These are phyloP conservation scores for Xylaria telfairii DNA, from an alignment of 495 filamentous ascomycete genomes.

Conservation along the genomic window DNA sequence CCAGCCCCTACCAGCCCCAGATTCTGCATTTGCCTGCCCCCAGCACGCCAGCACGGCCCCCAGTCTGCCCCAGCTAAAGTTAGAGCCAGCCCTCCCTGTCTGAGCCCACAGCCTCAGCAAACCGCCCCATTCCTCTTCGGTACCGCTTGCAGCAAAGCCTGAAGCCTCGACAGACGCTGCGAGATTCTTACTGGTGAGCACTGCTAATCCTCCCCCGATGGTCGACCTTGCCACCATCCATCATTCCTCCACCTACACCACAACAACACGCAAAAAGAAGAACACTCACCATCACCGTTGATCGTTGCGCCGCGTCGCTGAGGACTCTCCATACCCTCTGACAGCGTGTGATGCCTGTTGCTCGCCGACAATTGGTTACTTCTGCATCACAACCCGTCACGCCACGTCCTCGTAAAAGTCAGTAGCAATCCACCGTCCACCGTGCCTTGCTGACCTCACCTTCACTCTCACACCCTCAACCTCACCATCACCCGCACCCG, in stretches of 20 bases:
- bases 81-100: constrained; percentile 14
- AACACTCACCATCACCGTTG: constrained; percentile 21
- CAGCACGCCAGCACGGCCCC: not conserved
- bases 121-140: constrained; percentile 27
- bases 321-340: constrained; percentile 27
- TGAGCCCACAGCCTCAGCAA: constrained; percentile 23
- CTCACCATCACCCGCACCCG: not conserved
- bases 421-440: constrained; percentile 19
- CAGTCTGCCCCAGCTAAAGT: not conserved
- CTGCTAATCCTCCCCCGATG: constrained; percentile 16
- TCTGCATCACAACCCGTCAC: constrained; percentile 25
- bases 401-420: constrained; percentile 28
- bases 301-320: constrained; percentile 28
- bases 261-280: constrained; percentile 26
- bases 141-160: constrained; percentile 29
- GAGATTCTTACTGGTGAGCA: constrained; percentile 27
- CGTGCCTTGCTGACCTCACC: constrained; percentile 19
- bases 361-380: constrained; percentile 39
- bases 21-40: constrained; percentile 22
- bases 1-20: constrained; percentile 24
- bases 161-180: constrained; percentile 11
- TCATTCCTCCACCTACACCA: constrained; percentile 25
- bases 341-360: constrained; percentile 34
- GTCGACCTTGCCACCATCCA: constrained; percentile 22
- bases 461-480: too few species aligned